phyloP scores from a whole-genome alignment of 257 asterid species.

The Rehmannia glutinosa region DNA sequence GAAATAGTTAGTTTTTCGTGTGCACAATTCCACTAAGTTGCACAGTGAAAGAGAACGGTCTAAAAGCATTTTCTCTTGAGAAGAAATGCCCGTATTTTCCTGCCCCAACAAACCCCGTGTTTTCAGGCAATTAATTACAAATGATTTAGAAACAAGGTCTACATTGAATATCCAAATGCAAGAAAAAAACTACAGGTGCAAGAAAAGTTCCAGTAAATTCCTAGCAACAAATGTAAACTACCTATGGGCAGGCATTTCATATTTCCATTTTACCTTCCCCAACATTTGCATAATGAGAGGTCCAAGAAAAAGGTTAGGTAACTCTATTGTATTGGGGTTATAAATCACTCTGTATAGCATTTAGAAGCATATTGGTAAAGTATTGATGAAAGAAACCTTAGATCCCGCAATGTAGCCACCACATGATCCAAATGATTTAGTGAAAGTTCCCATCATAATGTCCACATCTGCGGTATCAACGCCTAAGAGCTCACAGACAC shows the following conservation, averaged over 20 bases:
- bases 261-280: not conserved
- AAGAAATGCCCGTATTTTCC: not conserved
- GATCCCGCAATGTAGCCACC: conserved; percentile 99
- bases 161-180: not conserved
- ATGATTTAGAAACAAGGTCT: no score
- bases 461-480: conserved; percentile 96
- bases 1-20: not conserved
- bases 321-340: not conserved
- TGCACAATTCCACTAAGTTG: not conserved
- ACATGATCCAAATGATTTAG: conserved; percentile 98
- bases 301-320: not conserved
- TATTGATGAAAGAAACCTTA: conserved; percentile 46
- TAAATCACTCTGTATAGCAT: conserved; percentile 1
- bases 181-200: not conserved
- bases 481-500: conserved; percentile 95
- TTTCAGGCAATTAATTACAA: not conserved
- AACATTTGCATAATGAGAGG: not conserved
- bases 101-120: not conserved
- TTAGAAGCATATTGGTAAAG: conserved; percentile 12
- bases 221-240: not conserved
- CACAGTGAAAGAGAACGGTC: no score
- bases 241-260: conserved; percentile 1
- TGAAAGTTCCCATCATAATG: conserved; percentile 99
- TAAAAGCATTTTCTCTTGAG: no score
- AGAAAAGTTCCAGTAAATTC: not conserved